These are phyloP conservation scores for Sugiyamaella chiloensis DNA, from an alignment of 805 yeast species.

Conservation along the genomic window DNA sequence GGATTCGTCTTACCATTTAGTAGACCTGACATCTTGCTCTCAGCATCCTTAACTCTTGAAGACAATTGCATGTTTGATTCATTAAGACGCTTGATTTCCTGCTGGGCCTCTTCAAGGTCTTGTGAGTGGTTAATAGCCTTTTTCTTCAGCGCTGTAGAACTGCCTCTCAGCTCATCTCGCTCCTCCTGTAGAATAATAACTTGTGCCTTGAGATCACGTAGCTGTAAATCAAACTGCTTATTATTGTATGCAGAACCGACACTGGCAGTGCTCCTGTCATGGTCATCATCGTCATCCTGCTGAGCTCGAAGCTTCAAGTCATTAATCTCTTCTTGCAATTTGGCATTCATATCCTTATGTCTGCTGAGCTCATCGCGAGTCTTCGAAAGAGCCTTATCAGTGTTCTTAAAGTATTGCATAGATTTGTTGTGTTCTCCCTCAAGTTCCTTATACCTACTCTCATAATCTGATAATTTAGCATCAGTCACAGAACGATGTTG, in stretches of 20 bases:
- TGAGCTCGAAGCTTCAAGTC: slow-evolving; percentile 58
- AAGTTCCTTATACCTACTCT: slow-evolving; percentile 37
- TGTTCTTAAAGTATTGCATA: slow-evolving; percentile 65
- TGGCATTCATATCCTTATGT: slow-evolving; percentile 53
- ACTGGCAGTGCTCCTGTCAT: slow-evolving; percentile 32
- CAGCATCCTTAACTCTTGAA: slow-evolving; percentile 13
- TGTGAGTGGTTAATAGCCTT: slow-evolving; percentile 28
- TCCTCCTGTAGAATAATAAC: slow-evolving; percentile 77
- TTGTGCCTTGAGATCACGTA: slow-evolving; percentile 82
- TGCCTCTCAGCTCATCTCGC: slow-evolving; percentile 59
- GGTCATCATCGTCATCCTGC: slow-evolving; percentile 27
- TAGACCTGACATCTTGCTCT: slow-evolving; percentile 11
- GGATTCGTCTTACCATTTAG: slow-evolving; percentile 14
- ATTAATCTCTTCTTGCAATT: slow-evolving; percentile 62
- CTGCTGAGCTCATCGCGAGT: slow-evolving; percentile 69
- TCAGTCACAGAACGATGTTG: slow-evolving; percentile 16
- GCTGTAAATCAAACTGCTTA: slow-evolving; percentile 67
- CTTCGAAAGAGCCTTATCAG: slow-evolving; percentile 67
- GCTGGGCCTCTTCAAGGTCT: slow-evolving; percentile 22
- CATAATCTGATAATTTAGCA: slow-evolving; percentile 22
- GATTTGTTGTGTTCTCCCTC: slow-evolving; percentile 73
- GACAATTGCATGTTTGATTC: slow-evolving; percentile 12
- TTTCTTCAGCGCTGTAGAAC: slow-evolving; percentile 31
- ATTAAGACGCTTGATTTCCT: slow-evolving; percentile 14
- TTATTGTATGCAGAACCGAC: slow-evolving; percentile 28